Conservation (phyloP, 805 yeast species). For the Sungouiozyma ichnusensis region DNA sequence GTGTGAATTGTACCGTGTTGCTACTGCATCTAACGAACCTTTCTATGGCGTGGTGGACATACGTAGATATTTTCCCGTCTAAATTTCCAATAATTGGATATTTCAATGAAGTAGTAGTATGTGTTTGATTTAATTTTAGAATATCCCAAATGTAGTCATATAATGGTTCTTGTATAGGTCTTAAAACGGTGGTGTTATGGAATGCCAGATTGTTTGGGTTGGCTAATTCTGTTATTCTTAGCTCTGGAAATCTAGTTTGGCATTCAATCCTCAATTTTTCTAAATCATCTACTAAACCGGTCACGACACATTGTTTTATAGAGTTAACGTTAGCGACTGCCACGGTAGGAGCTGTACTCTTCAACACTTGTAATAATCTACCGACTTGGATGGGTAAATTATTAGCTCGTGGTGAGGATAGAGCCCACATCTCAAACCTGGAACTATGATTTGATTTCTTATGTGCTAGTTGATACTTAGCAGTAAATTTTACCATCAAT, state of each 20-base stretch:
- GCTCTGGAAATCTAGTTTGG: constrained; percentile 14
- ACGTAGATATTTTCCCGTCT: constrained; percentile 21
- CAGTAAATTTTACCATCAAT: constrained; percentile 26
- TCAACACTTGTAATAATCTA: constrained; percentile 9
- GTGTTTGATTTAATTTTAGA: constrained; percentile 20
- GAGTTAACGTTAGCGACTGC: constrained; percentile 27
- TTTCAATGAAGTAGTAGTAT: constrained; percentile 17
- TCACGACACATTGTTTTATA: constrained; percentile 25
- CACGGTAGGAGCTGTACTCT: constrained; percentile 12
- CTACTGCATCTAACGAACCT: constrained; percentile 26
- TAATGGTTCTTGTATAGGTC: constrained; percentile 25
- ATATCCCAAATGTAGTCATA: constrained; percentile 27
- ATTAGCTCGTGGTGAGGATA: constrained; percentile 22
- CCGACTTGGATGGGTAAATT: constrained; percentile 19
- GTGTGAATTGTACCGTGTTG: constrained; percentile 26
- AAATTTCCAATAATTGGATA: constrained; percentile 25
- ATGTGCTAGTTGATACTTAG: constrained; percentile 18
- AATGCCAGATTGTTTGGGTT: constrained; percentile 28
- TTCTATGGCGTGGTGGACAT: constrained; percentile 24
- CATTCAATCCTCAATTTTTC: constrained; percentile 18
- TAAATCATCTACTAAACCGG: constrained; percentile 22
- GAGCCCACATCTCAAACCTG: constrained; percentile 26
- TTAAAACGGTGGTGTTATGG: constrained; percentile 25
- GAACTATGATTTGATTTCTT: constrained; percentile 15
- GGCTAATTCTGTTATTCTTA: constrained; percentile 21